phyloP scores from a whole-genome alignment of 129 eudicot genomes.

The Helianthus annuus region DNA sequence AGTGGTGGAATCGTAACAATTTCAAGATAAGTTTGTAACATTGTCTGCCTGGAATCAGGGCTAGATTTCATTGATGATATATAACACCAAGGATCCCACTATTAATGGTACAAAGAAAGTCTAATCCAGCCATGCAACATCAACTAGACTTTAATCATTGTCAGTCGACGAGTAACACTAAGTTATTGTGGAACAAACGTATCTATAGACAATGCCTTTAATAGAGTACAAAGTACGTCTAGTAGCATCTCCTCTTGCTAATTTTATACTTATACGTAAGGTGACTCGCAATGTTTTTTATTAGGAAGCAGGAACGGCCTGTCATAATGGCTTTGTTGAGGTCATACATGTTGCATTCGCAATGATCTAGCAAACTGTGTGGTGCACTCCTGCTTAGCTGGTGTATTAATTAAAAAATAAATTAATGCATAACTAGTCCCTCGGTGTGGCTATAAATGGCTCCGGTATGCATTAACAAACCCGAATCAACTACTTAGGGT shows the following conservation, averaged over 20 bases:
- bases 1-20: neutral
- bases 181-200: neutral
- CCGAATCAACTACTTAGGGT: neutral
- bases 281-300: slow-evolving; percentile 12
- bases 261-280: neutral
- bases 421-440: neutral
- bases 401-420: neutral
- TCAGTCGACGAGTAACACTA: neutral
- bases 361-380: neutral
- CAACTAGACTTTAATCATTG: slow-evolving; percentile 5
- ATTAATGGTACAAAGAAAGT: slow-evolving; percentile 7
- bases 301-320: neutral
- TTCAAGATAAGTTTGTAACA: slow-evolving; percentile 1
- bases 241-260: slow-evolving; percentile 11
- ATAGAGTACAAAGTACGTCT: slow-evolving; percentile 16
- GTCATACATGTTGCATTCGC: too few relatives aligned
- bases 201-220: neutral
- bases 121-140: slow-evolving; percentile 5
- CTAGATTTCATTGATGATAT: neutral
- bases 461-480: too few relatives aligned
- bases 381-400: slow-evolving; percentile 13
- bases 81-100: neutral
- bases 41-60: neutral
- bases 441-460: too few relatives aligned
- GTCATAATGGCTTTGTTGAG: too few relatives aligned